Conservation (phyloP, 2,329 filamentous ascomycete genomes). For the Apiospora aurea region DNA sequence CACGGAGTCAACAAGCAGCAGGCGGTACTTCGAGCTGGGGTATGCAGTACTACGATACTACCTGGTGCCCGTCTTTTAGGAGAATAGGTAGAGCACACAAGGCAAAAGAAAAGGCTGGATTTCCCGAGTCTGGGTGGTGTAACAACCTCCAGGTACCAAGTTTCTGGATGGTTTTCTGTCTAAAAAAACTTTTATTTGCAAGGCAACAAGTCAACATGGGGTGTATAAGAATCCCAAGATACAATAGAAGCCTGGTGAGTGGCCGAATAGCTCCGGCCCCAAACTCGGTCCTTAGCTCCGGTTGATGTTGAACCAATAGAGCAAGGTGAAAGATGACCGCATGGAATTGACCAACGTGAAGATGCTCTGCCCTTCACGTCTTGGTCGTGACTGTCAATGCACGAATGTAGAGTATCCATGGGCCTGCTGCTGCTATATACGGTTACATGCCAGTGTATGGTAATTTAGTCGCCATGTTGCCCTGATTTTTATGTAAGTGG, state of each 20-base stretch:
- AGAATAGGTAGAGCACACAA: neutral
- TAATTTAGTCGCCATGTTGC: neutral
- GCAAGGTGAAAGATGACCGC: neutral
- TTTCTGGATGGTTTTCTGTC: neutral
- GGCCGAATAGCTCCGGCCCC: neutral
- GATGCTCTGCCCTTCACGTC: neutral
- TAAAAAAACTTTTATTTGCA: neutral
- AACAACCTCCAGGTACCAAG: neutral
- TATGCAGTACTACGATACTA: slow-evolving; percentile 64
- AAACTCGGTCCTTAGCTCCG: neutral
- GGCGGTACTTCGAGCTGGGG: slow-evolving; percentile 54
- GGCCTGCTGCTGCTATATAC: neutral
- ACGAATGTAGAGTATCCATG: neutral
- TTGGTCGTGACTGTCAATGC: neutral
- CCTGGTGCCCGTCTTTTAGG: slow-evolving; percentile 57
- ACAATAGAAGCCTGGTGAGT: neutral
- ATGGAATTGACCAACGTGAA: neutral
- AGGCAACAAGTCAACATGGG: neutral
- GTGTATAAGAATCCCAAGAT: neutral
- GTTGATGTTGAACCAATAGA: neutral
- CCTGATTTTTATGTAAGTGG: neutral
- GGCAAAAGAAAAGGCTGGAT: neutral
- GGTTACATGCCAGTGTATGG: neutral
- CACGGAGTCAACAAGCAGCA: slow-evolving; percentile 34
- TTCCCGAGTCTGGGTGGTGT: neutral